Base-by-base conservation (phyloP, 2,329 filamentous ascomycete genomes). In the Stachybotrys elegans region DNA sequence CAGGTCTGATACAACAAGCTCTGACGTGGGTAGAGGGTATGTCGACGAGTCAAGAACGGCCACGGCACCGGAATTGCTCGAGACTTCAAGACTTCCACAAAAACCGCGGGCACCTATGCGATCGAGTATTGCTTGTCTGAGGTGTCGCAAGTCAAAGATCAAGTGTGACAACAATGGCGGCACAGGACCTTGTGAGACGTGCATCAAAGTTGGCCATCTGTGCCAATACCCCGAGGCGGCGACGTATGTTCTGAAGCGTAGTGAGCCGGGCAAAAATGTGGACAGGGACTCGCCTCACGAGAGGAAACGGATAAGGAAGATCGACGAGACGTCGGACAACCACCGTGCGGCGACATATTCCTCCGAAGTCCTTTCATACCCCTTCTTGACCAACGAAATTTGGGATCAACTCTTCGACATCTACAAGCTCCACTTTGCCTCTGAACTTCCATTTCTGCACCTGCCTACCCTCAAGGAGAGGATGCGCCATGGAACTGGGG, bases 121-220 rank as follows among this genome's bases (percentile, higher is more conserved):
- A 53, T 89, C 86, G 38, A 88, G 84, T 57, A 88, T 92, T 59
- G 87, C 88, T 39, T 93, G 88, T 65, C 72, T 79, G 48, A 76
- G 81, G 50, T 92, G 88, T 60, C 78, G 88, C 46, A 80, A 81
- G 56, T 89, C 86, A 60, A 94, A 93, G 67, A 88, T 92, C 60
- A 92, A 92, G 66, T 94, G 88, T 68, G 81, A 88, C 63, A 93
- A 93, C 66, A 77, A 79, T 53, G 86, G 86, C 48, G 78, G 83
- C 45, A 78, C 78, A 49, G 83, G 81, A 14, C 80, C 79, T 14
- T 94, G 88, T 68, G 81, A 86, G 49, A 81, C 82, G 12, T 94
- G 88, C 61, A 78, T 84, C 58, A 81, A 81, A 47, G 79, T 79
- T 41, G 81, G 83, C 36, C 78, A 86, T 58, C 78, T 87, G 47